These are phyloP conservation scores for Cordyceps tenuipes DNA, from an alignment of 2,329 filamentous ascomycete species.

Conservation along the genomic window DNA sequence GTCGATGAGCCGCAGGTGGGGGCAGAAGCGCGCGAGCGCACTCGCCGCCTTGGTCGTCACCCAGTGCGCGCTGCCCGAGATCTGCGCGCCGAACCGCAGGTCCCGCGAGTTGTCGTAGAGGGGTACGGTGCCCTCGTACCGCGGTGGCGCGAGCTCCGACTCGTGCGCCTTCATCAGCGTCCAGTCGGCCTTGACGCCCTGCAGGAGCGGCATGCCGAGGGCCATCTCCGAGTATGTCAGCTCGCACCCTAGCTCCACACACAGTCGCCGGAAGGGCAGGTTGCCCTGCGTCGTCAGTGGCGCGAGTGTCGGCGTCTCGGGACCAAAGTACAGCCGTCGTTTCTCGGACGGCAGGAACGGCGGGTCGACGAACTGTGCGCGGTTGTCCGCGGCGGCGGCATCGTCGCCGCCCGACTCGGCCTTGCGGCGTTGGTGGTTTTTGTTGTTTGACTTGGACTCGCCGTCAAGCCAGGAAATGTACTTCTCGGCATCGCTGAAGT, in stretches of 20 bases:
- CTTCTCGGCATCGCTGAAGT: slow-evolving; percentile 64
- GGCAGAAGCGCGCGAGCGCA: slow-evolving; percentile 65
- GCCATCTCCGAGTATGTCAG: slow-evolving; percentile 99
- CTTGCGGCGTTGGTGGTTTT: slow-evolving; percentile 32
- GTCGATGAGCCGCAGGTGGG: slow-evolving; percentile 82
- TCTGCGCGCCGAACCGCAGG: slow-evolving; percentile 83
- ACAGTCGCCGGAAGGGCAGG: slow-evolving; percentile 87
- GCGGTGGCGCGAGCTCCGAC: slow-evolving; percentile 67
- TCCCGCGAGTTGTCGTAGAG: slow-evolving; percentile 78
- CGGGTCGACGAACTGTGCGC: slow-evolving; percentile 75
- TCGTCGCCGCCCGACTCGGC: slow-evolving; percentile 23
- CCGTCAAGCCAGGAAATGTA: slow-evolving; percentile 73
- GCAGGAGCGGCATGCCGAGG: slow-evolving; percentile 78
- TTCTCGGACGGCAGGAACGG: slow-evolving; percentile 91
- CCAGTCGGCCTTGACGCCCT: slow-evolving; percentile 90
- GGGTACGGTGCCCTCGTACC: slow-evolving; percentile 43
- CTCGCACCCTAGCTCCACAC: slow-evolving; percentile 80
- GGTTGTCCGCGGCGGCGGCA: slow-evolving; percentile 54
- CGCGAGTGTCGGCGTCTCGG: slow-evolving; percentile 87
- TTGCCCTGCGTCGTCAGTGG: slow-evolving; percentile 96
- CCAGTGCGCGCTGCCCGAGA: slow-evolving; percentile 88
- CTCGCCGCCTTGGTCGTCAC: slow-evolving; percentile 83
- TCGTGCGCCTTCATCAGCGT: slow-evolving; percentile 88
- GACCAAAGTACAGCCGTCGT: slow-evolving; percentile 83
- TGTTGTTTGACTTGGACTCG: slow-evolving; percentile 37